Percentiles rank a stretch among this genome's conserved stretches.
phyloP scores from a whole-genome alignment of 2,329 filamentous ascomycete species.

The Orbilia javanica region DNA sequence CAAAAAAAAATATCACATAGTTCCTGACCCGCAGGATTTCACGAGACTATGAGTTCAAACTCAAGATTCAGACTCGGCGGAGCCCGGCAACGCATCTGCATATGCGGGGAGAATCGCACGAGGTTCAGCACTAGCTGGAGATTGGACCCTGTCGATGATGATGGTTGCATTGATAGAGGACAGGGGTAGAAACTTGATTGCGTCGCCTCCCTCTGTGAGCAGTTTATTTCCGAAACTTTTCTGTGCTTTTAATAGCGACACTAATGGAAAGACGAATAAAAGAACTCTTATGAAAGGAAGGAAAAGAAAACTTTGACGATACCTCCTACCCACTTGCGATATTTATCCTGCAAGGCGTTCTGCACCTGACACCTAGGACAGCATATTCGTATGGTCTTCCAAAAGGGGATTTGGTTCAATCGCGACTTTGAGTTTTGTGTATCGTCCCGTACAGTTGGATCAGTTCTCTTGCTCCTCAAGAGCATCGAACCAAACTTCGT shows the following conservation, averaged over 20 bases:
- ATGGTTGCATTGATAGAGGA: slow-evolving; percentile 31
- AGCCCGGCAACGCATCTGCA: slow-evolving; percentile 21
- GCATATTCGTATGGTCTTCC: background rate
- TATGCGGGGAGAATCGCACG: slow-evolving; percentile 31
- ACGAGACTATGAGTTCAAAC: slow-evolving; percentile 9
- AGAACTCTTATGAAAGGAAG: background rate
- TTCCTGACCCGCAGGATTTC: slow-evolving; percentile 17
- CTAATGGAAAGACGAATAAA: slow-evolving; percentile 23
- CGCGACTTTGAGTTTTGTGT: background rate
- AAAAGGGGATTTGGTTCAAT: background rate
- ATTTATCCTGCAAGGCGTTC: background rate
- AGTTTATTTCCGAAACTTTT: background rate
- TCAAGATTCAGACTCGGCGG: background rate
- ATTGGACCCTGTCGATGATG: slow-evolving; percentile 52
- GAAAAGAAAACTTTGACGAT: background rate
- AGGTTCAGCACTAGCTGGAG: slow-evolving; percentile 27
- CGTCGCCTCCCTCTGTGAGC: slow-evolving; percentile 3
- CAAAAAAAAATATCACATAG: background rate
- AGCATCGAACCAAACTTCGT: slow-evolving; percentile 54
- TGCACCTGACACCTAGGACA: background rate
- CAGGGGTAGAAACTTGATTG: slow-evolving; percentile 30
- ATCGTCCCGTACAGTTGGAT: background rate
- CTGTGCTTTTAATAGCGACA: slow-evolving; percentile 37
- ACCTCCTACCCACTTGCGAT: background rate
- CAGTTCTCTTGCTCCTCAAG: slow-evolving; percentile 32